Percentiles rank a stretch among this genome's conserved stretches.
These are phyloP conservation scores for Salisapilia sapeloensis DNA, from an alignment of 352 stramenopile genomes.

Conservation along the genomic window DNA sequence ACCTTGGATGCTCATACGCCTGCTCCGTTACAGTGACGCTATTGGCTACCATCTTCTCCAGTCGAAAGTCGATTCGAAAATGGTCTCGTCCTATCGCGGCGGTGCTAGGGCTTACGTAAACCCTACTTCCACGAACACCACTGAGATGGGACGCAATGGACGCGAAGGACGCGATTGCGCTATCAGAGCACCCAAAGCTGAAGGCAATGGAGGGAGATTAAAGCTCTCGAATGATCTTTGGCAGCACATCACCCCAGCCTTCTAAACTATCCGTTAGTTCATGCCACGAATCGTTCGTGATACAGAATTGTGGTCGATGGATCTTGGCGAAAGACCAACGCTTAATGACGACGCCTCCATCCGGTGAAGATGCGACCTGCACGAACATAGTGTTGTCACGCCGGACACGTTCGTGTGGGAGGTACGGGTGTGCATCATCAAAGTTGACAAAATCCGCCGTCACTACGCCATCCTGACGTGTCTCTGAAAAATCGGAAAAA, in stretches of 20 bases:
- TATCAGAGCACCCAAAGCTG: too few relatives aligned
- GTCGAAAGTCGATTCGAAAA: too few relatives aligned
- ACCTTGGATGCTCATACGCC: too few relatives aligned
- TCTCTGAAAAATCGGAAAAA: conserved; percentile 16
- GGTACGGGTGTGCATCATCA: conserved; percentile 26
- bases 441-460: conserved; percentile 24
- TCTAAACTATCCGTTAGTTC: conserved; percentile 16
- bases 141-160: too few relatives aligned
- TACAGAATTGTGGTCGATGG: conserved; percentile 11
- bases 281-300: conserved; percentile 9
- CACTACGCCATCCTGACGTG: conserved; percentile 21
- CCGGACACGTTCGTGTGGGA: conserved; percentile 14
- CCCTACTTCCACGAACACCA: too few relatives aligned
- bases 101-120: too few relatives aligned
- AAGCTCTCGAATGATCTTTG: conserved; percentile 5
- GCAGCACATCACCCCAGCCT: conserved; percentile 14
- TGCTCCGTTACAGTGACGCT: too few relatives aligned
- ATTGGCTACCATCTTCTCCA: too few relatives aligned
- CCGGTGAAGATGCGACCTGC: conserved; percentile 3
- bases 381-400: conserved; percentile 17
- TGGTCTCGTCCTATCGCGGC: too few relatives aligned
- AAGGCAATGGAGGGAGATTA: too few relatives aligned
- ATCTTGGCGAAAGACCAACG: conserved; percentile 16
- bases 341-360: conserved; percentile 9
- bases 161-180: too few relatives aligned